Percentiles rank a stretch among this genome's conserved stretches.
Evolutionary conservation across 495 filamentous ascomycete genomes (phyloP).

Genomic region (Parachaetomium inaequale): DNA sequence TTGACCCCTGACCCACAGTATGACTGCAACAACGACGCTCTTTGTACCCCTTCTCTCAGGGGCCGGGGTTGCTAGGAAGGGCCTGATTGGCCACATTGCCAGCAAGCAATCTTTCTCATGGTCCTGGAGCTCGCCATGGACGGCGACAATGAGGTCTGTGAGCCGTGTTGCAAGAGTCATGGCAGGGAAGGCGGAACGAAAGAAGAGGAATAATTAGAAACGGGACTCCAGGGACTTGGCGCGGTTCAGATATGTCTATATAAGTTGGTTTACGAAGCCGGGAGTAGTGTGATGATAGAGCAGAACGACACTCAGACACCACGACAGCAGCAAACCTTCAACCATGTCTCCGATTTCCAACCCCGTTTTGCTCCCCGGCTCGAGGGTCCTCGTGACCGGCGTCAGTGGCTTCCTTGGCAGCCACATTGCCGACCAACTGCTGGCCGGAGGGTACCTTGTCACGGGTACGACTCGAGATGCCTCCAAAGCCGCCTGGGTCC

Average conservation of each 20-base stretch:
- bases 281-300: not conserved
- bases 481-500: conserved; percentile 44
- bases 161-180: not conserved
- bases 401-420: conserved; percentile 52
- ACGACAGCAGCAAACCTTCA: not conserved
- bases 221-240: not conserved
- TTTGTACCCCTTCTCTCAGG: no score
- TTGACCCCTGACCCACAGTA: not conserved
- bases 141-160: no score
- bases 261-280: not conserved
- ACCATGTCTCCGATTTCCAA: not conserved
- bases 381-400: conserved; percentile 47
- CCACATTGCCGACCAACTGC: conserved; percentile 47
- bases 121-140: not conserved
- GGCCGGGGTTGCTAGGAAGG: not conserved
- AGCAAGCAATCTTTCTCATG: not conserved
- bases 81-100: not conserved
- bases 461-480: conserved; percentile 47
- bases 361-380: not conserved
- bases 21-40: not conserved
- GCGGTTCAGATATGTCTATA: not conserved
- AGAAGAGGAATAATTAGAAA: no score
- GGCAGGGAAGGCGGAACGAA: not conserved
- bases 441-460: conserved; percentile 47
- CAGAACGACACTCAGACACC: not conserved